Percentiles rank a stretch among this genome's conserved stretches.
phyloP scores from a whole-genome alignment of 768 basidiomycete species.

The Boletus rex-veris region DNA sequence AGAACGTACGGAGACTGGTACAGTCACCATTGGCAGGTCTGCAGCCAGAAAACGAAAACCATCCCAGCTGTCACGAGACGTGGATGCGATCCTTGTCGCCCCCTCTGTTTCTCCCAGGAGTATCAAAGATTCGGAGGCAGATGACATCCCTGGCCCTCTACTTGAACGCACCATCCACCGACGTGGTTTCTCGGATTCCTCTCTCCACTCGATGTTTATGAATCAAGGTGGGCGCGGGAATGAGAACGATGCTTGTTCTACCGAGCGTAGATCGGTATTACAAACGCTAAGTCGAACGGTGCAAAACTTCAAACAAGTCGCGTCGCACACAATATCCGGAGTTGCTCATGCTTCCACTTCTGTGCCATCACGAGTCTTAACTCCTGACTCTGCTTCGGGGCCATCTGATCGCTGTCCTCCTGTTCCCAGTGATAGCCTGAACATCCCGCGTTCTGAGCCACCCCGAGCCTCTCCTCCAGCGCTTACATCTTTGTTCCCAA shows the following conservation, averaged over 20 bases:
- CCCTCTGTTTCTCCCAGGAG: slow-evolving; percentile 23
- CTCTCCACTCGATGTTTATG: slow-evolving; percentile 83
- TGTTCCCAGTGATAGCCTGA: slow-evolving; percentile 2
- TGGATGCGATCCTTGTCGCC: slow-evolving; percentile 77
- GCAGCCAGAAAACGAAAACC: slow-evolving; percentile 12
- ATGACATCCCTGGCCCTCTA: slow-evolving; percentile 48
- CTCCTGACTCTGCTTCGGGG: slow-evolving; percentile 3
- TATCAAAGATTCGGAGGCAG: slow-evolving; percentile 38
- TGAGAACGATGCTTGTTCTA: background rate
- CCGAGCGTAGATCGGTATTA: slow-evolving; percentile 45
- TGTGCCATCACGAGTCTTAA: slow-evolving; percentile 7
- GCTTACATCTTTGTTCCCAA: slow-evolving; percentile 30
- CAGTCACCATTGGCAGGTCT: slow-evolving; percentile 19
- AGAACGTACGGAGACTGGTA: slow-evolving; percentile 14
- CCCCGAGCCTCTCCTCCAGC: slow-evolving; percentile 22
- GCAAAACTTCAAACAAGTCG: slow-evolving; percentile 42
- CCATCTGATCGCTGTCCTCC: slow-evolving; percentile 1
- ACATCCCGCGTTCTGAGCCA: slow-evolving; percentile 17
- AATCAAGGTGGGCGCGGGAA: slow-evolving; percentile 42
- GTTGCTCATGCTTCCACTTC: slow-evolving; percentile 7
- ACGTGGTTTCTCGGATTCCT: slow-evolving; percentile 88
- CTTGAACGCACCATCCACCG: slow-evolving; percentile 65
- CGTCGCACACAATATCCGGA: slow-evolving; percentile 30
- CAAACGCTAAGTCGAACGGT: slow-evolving; percentile 52
- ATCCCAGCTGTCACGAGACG: slow-evolving; percentile 53